Conservation (phyloP, 2,329 filamentous ascomycete genomes). For the Microcyclospora tardicrescens region DNA sequence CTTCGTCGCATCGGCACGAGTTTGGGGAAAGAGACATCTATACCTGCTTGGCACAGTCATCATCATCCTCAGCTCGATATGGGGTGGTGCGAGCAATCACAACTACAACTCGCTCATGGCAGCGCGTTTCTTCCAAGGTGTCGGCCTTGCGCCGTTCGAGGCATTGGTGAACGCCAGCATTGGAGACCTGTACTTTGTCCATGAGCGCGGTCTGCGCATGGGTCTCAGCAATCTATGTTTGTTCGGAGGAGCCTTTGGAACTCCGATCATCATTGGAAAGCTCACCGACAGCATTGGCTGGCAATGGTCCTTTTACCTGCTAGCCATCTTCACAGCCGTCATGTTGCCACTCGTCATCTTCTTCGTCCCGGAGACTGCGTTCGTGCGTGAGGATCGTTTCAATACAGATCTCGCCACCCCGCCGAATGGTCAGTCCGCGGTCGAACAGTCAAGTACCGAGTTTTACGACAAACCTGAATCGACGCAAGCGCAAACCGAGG, state of each 20-base stretch:
- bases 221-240: constrained; percentile 61
- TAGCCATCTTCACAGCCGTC: constrained; percentile 66
- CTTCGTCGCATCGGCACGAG: constrained; percentile 73
- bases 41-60: constrained; percentile 68
- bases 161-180: constrained; percentile 78
- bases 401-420: constrained; percentile 53
- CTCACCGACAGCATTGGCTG: constrained; percentile 67
- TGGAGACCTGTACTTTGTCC: constrained; percentile 83
- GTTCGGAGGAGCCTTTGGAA: constrained; percentile 61
- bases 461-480: constrained; percentile 2
- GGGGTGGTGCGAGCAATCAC: constrained; percentile 57
- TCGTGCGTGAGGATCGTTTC: constrained; percentile 48
- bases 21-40: constrained; percentile 86
- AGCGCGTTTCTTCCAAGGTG: constrained; percentile 72
- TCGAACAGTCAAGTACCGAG: background rate
- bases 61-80: constrained; percentile 59
- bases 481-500: constrained; percentile 1
- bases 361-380: constrained; percentile 77
- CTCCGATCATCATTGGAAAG: constrained; percentile 81
- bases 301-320: constrained; percentile 78
- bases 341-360: constrained; percentile 61
- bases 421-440: constrained; percentile 4
- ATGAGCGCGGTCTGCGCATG: constrained; percentile 72
- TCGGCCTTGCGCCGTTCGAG: constrained; percentile 80
- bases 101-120: constrained; percentile 62